Base-by-base conservation (phyloP, 208 protist species). In the Acanthamoeba castellanii region DNA sequence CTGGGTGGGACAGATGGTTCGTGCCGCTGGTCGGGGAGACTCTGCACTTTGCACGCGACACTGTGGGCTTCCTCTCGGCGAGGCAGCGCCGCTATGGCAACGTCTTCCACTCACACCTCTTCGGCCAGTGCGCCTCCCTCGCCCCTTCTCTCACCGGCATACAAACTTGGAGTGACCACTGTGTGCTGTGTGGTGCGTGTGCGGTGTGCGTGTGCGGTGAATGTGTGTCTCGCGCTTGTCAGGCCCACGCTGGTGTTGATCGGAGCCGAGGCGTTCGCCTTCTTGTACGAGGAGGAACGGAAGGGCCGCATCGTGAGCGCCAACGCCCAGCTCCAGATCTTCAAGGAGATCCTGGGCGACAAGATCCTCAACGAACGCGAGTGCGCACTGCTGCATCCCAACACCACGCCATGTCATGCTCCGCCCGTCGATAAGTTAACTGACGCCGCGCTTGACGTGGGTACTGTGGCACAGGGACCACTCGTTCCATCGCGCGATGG, bases 321-420 rank as follows among this genome's bases (percentile, higher is more conserved):
- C 72, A 50, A 50, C 13, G 72, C 72, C 4, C 72, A 81, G 42
- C 72, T 81, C 6, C 72, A 81, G 72, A 81, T 81, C 30, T 81
- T 81, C 72, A 81, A 81, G 22, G 72, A 81, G 14, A 81, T 81
- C 32, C 72, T 81, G 72, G 72, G 72, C 72, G 72, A 81, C 37
- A 81, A 81, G 72, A 81, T 81, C 72, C 30, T 81, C 72, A 81
- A 81, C 72, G 72, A 81, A 25, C 72, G 72, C 72, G 72, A 81
- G 72, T 81, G 18, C 18, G 20, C 37, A 14, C 16, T 7, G 20
- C 42, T n/a, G 27, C 42, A 25, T 52, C 3, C 50, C 50, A 20
- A 55, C 27, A 5, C 66, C 27, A 3, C 66, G 42, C 20, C 9
- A 72, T 30, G 66, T 1, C 27, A n/a, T n/a, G 9, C 66, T 72